Evolutionary conservation across 192 early-diverging fungal genomes (phyloP), one percentile per base, ranked within the genome.

Genomic region (Rhizophagus prolifer): DNA sequence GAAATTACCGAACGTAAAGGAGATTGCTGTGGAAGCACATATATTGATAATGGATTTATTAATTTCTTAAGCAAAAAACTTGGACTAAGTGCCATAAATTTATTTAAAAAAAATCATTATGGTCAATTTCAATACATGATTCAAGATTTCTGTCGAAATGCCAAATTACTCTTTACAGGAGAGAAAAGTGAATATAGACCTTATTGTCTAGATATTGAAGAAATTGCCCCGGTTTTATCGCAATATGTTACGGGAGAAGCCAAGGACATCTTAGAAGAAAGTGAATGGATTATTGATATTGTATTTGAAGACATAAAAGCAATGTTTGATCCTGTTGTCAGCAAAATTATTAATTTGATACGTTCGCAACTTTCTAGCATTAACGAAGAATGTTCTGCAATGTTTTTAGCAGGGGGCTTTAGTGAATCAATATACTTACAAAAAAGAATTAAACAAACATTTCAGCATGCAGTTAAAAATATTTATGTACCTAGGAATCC

Each of bases 201-300:
- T n/a, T n/a, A n/a, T n/a, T n/a, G n/a, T n/a, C 10, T 46, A 4
- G 44, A 70, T 70, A 23, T 70, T 26, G 68, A 70, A 30, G 0
- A 4, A 26, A 0, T 25, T 3, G 2, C 3, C 13, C 68, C 68
- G 0, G 3, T 3, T 4, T 2, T 70, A 21, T 26, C 4, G 0
- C 0, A 50, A 46, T 70, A 70, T 50, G 25, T 70, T 23, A 50
- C n/a, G 2, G 25, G 13, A 0, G 13, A 44, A 2, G 1, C 1
- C 79, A 58, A 62, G 75, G 26, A 85, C 76, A 36, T 77, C 76
- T 25, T 81, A 79, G 76, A 82, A 83, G 14, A 80, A 72, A 13
- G 70, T 84, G 31, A 82, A 82, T 82, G 81, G 83, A 26, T 75
- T 73, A 54, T 88, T 85, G 71, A 77, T 82, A 1, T 82, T 81